phyloP scores from a whole-genome alignment of 2,329 filamentous ascomycete species.

The Aspergillus aculeatinus region DNA sequence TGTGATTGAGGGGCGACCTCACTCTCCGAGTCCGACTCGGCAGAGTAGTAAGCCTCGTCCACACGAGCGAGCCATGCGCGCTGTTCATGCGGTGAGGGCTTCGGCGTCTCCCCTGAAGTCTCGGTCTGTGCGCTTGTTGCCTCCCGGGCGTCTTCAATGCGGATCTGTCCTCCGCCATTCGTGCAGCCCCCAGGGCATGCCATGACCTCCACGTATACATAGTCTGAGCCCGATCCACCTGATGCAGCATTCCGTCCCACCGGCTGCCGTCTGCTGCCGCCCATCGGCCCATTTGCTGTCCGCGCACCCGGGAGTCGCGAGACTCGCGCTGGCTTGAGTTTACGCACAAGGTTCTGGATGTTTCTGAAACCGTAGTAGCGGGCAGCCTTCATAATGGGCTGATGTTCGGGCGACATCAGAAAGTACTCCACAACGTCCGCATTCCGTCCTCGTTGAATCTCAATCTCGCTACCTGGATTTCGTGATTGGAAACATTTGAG shows the following conservation, averaged over 20 bases:
- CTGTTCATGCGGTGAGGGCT: conserved; percentile 73
- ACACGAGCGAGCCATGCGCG: conserved; percentile 80
- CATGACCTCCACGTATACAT: conserved; percentile 98
- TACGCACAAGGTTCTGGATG: conserved; percentile 95
- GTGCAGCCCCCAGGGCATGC: conserved; percentile 98
- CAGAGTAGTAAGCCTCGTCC: conserved; percentile 88
- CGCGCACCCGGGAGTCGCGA: conserved; percentile 79
- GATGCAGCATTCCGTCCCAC: conserved; percentile 34
- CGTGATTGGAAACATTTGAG: conserved; percentile 70
- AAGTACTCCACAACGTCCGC: conserved; percentile 86
- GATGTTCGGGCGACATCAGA: conserved; percentile 57
- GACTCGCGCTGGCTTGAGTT: conserved; percentile 74
- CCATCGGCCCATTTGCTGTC: conserved; percentile 39
- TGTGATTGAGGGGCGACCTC: conserved; percentile 30
- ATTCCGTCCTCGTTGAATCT: conserved; percentile 75
- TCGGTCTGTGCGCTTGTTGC: conserved; percentile 19
- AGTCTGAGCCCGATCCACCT: conserved; percentile 55
- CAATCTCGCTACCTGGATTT: conserved; percentile 70
- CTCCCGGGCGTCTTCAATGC: conserved; percentile 70
- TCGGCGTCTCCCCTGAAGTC: conserved; percentile 36
- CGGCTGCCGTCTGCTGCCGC: conserved; percentile 29
- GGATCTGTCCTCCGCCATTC: conserved; percentile 94
- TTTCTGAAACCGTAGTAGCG: conserved; percentile 97
- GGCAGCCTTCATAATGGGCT: conserved; percentile 72
- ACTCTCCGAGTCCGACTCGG: conserved; percentile 55